phyloP scores from a whole-genome alignment of 1,284 basidiomycete species.

The Boletellus dicymbophilus region DNA sequence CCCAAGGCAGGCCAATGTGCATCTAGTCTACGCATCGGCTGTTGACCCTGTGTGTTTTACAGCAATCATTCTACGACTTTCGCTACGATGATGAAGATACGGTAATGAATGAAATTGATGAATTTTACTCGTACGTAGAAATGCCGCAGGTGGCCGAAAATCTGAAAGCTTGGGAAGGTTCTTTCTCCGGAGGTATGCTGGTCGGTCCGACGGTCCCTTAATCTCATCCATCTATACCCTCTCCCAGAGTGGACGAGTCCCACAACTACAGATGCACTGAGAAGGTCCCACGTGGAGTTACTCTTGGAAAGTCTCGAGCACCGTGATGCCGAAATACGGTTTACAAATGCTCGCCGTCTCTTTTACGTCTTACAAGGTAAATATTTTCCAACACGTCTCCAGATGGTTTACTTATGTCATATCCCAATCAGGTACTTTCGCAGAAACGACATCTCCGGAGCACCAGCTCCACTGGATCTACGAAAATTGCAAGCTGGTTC shows the following conservation, averaged over 20 bases:
- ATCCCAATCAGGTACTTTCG: constrained; percentile 75
- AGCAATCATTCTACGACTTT: constrained; percentile 89
- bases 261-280: constrained; percentile 54
- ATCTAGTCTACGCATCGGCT: constrained; percentile 10
- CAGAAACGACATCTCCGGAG: constrained; percentile 87
- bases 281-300: constrained; percentile 74
- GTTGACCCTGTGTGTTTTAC: constrained; percentile 26
- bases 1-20: constrained; percentile 59
- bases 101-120: constrained; percentile 94
- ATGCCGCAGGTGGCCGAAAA: constrained; percentile 91
- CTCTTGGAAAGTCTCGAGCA: constrained; percentile 87
- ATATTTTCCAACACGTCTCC: constrained; percentile 6
- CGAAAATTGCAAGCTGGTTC: constrained; percentile 89
- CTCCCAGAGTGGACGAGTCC: constrained; percentile 75
- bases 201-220: neutral
- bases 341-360: constrained; percentile 83
- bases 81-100: constrained; percentile 95
- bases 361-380: constrained; percentile 91
- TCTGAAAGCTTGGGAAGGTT: constrained; percentile 84
- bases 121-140: constrained; percentile 98
- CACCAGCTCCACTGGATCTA: constrained; percentile 97
- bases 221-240: constrained; percentile 1
- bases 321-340: constrained; percentile 79
- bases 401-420: constrained; percentile 21
- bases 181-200: constrained; percentile 69